A percentile compares a stretch with the other conserved stretches of the same genome.
Evolutionary conservation across 345 rosid genomes (phyloP).

Genomic region (Heritiera fomes): DNA sequence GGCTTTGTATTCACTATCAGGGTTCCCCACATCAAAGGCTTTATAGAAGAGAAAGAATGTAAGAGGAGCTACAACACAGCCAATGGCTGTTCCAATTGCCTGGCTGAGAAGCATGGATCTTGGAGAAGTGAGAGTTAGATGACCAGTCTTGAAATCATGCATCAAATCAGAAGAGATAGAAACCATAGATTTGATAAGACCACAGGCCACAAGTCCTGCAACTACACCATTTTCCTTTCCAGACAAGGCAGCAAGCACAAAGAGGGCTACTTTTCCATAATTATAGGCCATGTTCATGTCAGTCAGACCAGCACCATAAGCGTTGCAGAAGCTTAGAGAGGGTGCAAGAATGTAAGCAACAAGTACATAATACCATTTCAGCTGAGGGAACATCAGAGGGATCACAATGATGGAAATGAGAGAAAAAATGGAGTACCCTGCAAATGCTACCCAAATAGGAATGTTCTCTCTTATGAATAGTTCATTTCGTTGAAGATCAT

Average conservation of each 20-base stretch:
- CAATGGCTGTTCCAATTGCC: constrained; percentile 77
- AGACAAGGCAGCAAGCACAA: constrained; percentile 69
- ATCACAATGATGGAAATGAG: constrained; percentile 62
- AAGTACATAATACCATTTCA: constrained; percentile 85
- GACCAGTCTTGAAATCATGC: constrained; percentile 93
- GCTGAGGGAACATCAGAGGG: constrained; percentile 81
- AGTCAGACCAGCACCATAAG: constrained; percentile 89
- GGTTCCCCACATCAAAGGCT: constrained; percentile 87
- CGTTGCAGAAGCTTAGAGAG: constrained; percentile 87
- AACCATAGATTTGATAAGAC: constrained; percentile 77
- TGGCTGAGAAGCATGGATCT: constrained; percentile 84
- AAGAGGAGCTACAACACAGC: constrained; percentile 83
- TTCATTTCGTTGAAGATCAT: constrained; percentile 55
- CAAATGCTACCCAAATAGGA: constrained; percentile 74
- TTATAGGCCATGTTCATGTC: constrained; percentile 97
- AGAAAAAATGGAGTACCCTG: constrained; percentile 66
- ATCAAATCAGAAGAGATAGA: constrained; percentile 84
- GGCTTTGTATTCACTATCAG: constrained; percentile 84
- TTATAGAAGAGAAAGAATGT: constrained; percentile 85
- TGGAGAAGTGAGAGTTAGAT: constrained; percentile 85
- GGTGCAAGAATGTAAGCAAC: constrained; percentile 88
- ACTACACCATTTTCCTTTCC: constrained; percentile 68
- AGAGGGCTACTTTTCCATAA: constrained; percentile 86
- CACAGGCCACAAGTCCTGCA: constrained; percentile 86
- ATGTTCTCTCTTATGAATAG: constrained; percentile 67